Evolutionary conservation across 2,329 filamentous ascomycete species (phyloP).

Genomic region (Xylaria hypoxylon): DNA sequence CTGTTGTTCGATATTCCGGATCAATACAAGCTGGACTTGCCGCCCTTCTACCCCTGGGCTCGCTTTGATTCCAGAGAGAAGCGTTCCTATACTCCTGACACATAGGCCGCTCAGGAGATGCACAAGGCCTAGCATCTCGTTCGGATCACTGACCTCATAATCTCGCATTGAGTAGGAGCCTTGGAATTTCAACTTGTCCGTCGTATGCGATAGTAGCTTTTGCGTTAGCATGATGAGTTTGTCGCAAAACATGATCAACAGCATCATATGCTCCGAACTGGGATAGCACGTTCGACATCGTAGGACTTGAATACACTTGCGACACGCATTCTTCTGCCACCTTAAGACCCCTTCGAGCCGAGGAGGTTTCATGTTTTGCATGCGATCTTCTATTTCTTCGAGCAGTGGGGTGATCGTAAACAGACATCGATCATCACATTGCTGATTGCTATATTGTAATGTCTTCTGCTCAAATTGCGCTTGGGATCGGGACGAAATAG

Average conservation of each 20-base stretch:
- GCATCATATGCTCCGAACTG: background rate
- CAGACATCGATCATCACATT: no score
- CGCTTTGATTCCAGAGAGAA: background rate
- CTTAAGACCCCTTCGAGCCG: background rate
- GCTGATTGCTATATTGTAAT: no score
- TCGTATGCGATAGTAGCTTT: background rate
- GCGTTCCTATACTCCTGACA: background rate
- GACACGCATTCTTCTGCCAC: background rate
- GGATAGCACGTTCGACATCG: background rate
- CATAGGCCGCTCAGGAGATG: background rate
- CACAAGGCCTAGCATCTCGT: background rate
- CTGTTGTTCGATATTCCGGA: background rate
- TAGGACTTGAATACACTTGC: background rate
- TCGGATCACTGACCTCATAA: background rate
- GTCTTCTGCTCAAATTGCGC: no score
- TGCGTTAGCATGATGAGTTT: background rate
- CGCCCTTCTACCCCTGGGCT: background rate
- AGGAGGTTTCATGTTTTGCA: background rate
- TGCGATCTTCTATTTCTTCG: background rate
- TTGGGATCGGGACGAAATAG: no score
- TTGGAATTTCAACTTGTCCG: background rate
- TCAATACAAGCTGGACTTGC: background rate
- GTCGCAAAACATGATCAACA: background rate
- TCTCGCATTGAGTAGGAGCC: background rate
- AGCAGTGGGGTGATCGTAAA: background rate